Conservation (phyloP, 192 early-diverging fungal species). For the Mortierella antarctica region DNA sequence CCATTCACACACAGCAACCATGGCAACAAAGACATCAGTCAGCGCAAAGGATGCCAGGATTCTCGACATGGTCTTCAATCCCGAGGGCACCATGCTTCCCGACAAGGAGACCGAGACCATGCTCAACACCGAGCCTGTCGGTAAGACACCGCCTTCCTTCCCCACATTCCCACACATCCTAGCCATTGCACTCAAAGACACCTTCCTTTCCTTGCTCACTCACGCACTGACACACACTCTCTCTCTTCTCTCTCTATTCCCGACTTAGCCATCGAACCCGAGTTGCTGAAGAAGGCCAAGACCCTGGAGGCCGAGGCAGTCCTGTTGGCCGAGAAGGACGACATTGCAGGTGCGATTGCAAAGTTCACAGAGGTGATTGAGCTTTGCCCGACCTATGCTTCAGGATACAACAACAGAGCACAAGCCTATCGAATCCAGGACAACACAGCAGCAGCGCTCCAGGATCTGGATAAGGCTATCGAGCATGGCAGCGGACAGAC, state of each 20-base stretch:
- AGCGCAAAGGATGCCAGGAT: constrained; percentile 50
- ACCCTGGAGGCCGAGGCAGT: constrained; percentile 55
- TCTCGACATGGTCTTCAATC: constrained; percentile 55
- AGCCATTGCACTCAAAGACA: neutral
- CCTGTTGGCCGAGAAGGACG: constrained; percentile 54
- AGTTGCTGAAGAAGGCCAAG: constrained; percentile 44
- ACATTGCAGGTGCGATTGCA: constrained; percentile 52
- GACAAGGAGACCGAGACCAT: constrained; percentile 49
- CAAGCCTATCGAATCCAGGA: constrained; percentile 60
- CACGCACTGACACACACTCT: neutral
- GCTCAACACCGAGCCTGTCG: constrained; percentile 29
- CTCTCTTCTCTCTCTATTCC: constrained; percentile 1
- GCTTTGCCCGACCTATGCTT: constrained; percentile 58
- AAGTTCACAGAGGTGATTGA: constrained; percentile 55
- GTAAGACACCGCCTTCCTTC: neutral
- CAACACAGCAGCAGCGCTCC: constrained; percentile 46
- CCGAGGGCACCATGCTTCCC: constrained; percentile 51
- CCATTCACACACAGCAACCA: constrained; percentile 5
- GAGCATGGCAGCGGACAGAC: constrained; percentile 51
- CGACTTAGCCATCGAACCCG: constrained; percentile 42
- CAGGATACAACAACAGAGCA: constrained; percentile 64
- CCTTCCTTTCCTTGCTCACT: neutral
- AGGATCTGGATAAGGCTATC: constrained; percentile 60
- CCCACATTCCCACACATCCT: neutral
- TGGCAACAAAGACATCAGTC: constrained; percentile 27